phyloP scores from a whole-genome alignment of 441 rosid genomes.

The Syzygium syzygioides region DNA sequence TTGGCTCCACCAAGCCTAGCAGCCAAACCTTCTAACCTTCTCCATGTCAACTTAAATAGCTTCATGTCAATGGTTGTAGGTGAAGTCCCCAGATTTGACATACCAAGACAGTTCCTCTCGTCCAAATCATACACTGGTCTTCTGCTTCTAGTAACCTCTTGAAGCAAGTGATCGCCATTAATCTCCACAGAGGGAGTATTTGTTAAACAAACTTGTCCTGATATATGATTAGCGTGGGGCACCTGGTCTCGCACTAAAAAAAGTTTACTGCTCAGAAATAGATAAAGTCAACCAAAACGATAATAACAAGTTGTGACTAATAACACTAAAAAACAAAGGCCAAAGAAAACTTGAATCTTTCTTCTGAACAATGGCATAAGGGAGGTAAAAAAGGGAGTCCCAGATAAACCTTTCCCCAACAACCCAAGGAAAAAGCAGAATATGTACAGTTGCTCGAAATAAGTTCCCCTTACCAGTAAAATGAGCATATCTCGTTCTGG shows the following conservation, averaged over 20 bases:
- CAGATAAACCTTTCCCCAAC: neutral
- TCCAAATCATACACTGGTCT: constrained; percentile 22
- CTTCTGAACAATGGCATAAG: neutral
- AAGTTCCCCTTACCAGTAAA: constrained; percentile 38
- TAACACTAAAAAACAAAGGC: neutral
- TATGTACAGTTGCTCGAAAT: neutral
- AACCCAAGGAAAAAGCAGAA: neutral
- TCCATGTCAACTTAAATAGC: constrained; percentile 73
- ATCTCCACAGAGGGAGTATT: constrained; percentile 19
- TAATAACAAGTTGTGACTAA: neutral
- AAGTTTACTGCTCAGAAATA: constrained; percentile 51
- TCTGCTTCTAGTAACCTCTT: constrained; percentile 20
- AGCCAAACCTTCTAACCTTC: constrained; percentile 54
- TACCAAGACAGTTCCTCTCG: constrained; percentile 18
- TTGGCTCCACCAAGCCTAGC: constrained; percentile 70
- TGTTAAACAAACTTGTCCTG: constrained; percentile 31
- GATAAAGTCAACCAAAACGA: neutral
- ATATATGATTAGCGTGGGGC: constrained; percentile 32
- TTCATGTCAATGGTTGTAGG: constrained; percentile 21
- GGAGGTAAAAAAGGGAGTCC: neutral
- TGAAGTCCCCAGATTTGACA: constrained; percentile 28
- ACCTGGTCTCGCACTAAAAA: constrained; percentile 78
- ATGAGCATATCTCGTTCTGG: constrained; percentile 25
- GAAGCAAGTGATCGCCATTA: constrained; percentile 19
- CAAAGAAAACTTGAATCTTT: neutral